These are phyloP conservation scores for Halophytophthora polymorphica DNA, from an alignment of 352 stramenopile genomes.

Conservation along the genomic window DNA sequence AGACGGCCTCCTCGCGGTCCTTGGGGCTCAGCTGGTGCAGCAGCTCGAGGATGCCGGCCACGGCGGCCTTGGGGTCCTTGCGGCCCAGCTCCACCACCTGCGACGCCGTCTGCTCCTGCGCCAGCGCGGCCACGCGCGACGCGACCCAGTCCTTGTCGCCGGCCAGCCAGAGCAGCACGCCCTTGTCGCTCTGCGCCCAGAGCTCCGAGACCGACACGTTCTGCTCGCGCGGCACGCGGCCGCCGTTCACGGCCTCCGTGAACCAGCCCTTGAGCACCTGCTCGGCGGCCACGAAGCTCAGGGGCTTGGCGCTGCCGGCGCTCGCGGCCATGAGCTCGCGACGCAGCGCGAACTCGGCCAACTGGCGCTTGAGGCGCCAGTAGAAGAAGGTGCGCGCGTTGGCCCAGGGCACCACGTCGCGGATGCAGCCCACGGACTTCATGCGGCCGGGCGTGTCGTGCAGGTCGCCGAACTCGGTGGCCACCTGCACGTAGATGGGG, in stretches of 20 bases:
- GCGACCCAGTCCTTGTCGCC: constrained; percentile 80
- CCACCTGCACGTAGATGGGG: constrained; percentile 97
- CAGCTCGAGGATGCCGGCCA: constrained; percentile 81
- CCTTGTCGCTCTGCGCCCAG: constrained; percentile 69
- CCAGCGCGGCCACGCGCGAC: constrained; percentile 48
- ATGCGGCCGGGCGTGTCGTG: constrained; percentile 99
- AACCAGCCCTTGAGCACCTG: constrained; percentile 79
- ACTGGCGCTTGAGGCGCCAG: constrained; percentile 96
- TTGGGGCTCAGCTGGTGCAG: constrained; percentile 80
- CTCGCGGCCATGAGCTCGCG: constrained; percentile 44
- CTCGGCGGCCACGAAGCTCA: constrained; percentile 53
- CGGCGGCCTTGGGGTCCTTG: constrained; percentile 79
- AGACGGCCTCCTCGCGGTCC: constrained; percentile 81
- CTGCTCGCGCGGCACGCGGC: constrained; percentile 56
- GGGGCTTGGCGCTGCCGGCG: constrained; percentile 24
- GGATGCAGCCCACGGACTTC: constrained; percentile 98
- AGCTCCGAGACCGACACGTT: constrained; percentile 66
- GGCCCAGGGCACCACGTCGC: constrained; percentile 94
- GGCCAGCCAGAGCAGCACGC: constrained; percentile 75
- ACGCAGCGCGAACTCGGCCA: constrained; percentile 95
- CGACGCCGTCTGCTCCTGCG: constrained; percentile 64
- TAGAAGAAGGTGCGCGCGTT: constrained; percentile 97
- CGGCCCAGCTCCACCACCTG: constrained; percentile 77
- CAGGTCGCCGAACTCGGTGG: constrained; percentile 99
- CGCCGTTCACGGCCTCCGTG: constrained; percentile 74